phyloP scores from a whole-genome alignment of 2,329 filamentous ascomycete genomes.

The Botrytis deweyae region DNA sequence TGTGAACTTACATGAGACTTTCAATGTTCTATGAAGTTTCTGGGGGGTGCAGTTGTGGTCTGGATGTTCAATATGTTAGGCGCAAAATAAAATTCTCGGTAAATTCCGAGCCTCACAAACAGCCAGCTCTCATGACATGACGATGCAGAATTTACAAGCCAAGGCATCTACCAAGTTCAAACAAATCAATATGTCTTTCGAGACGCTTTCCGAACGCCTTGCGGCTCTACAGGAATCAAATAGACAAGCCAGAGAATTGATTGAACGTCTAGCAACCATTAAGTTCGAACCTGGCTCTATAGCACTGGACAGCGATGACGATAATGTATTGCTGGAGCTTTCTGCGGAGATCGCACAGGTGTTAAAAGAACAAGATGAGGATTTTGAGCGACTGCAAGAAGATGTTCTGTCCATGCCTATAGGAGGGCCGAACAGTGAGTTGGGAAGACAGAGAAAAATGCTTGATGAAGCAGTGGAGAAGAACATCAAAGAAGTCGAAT shows the following conservation, averaged over 20 bases:
- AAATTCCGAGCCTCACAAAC: slow-evolving; percentile 12
- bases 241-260: slow-evolving; percentile 56
- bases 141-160: background rate
- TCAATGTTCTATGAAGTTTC: background rate
- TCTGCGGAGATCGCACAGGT: slow-evolving; percentile 76
- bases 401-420: slow-evolving; percentile 64
- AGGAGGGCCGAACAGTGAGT: slow-evolving; percentile 51
- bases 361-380: slow-evolving; percentile 76
- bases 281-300: slow-evolving; percentile 59
- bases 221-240: slow-evolving; percentile 60
- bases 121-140: slow-evolving; percentile 3
- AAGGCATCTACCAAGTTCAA: background rate
- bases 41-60: slow-evolving; percentile 6
- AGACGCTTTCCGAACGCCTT: slow-evolving; percentile 62
- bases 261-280: slow-evolving; percentile 57
- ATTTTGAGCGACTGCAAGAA: slow-evolving; percentile 76
- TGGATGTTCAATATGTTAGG: slow-evolving; percentile 1
- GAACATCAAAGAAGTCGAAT: slow-evolving; percentile 68
- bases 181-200: slow-evolving; percentile 52
- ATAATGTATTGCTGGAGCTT: slow-evolving; percentile 66
- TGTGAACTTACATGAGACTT: slow-evolving; percentile 14
- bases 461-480: slow-evolving; percentile 66
- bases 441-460: slow-evolving; percentile 62
- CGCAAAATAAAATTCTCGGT: slow-evolving; percentile 12
- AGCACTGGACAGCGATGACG: slow-evolving; percentile 46